phyloP scores from a whole-genome alignment of 805 yeast species.

The Kuraishia borneana region DNA sequence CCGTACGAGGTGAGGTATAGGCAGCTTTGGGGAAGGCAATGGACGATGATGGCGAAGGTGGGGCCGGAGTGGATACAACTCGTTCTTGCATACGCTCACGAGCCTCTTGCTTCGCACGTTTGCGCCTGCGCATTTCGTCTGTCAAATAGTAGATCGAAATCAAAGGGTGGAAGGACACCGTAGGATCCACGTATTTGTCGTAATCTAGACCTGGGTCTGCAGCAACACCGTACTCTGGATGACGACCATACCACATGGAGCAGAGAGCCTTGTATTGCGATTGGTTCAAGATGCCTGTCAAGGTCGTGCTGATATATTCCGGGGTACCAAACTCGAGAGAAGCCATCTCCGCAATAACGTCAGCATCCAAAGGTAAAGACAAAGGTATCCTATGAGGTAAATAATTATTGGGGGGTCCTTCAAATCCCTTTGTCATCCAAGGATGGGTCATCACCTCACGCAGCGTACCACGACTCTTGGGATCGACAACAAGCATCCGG shows the following conservation, averaged over 20 bases:
- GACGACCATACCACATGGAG: conserved; percentile 38
- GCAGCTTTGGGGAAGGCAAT: conserved; percentile 29
- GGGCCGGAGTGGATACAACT: conserved; percentile 6
- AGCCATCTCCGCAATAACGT: conserved; percentile 64
- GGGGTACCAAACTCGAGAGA: conserved; percentile 70
- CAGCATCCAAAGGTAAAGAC: conserved; percentile 51
- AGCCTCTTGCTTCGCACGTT: conserved; percentile 45
- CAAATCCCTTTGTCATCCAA: conserved; percentile 90
- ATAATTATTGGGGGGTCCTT: conserved; percentile 55
- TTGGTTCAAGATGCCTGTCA: conserved; percentile 48
- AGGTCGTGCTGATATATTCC: conserved; percentile 41
- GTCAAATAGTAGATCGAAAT: conserved; percentile 80
- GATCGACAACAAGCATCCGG: conserved; percentile 88
- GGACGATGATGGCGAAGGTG: conserved; percentile 9
- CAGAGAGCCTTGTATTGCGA: conserved; percentile 54
- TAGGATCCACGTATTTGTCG: conserved; percentile 45
- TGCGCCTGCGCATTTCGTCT: conserved; percentile 70
- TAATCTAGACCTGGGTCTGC: neutral
- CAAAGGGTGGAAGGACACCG: conserved; percentile 79
- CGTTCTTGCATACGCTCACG: conserved; percentile 13
- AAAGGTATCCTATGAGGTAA: conserved; percentile 75
- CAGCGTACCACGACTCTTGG: conserved; percentile 66
- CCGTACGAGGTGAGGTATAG: conserved; percentile 22
- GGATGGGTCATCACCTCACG: conserved; percentile 79
- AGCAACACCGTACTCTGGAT: neutral